Percentiles rank a stretch among this genome's conserved stretches.
phyloP scores from a whole-genome alignment of 176 grass and related monocot species.

The Saccharum officinarum region DNA sequence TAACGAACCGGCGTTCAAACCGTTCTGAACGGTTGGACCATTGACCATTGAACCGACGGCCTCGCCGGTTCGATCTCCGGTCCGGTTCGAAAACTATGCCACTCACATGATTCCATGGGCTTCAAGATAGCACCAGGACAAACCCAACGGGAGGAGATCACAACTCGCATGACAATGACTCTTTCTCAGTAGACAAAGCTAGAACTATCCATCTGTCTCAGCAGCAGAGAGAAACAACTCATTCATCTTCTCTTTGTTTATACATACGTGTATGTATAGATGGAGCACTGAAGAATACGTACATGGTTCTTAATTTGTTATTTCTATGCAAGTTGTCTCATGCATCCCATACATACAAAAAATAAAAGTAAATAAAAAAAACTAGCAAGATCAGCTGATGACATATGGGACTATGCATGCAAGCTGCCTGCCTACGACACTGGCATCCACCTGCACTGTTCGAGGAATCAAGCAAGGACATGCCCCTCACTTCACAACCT shows the following conservation, averaged over 20 bases:
- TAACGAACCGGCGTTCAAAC: too few species aligned
- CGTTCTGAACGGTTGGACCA: too few species aligned
- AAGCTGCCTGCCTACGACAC: neutral
- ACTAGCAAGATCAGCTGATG: neutral
- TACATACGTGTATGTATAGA: neutral
- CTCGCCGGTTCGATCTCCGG: too few species aligned
- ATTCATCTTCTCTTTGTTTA: neutral
- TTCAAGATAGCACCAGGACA: constrained; percentile 22
- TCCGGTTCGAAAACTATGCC: too few species aligned
- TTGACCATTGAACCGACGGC: too few species aligned
- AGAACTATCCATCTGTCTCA: neutral
- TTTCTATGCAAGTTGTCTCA: neutral
- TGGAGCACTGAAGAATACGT: neutral
- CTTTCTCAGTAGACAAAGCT: constrained; percentile 24
- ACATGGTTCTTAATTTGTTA: neutral
- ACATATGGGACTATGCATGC: neutral
- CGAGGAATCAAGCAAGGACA: neutral
- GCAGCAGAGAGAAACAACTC: neutral
- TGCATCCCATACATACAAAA: constrained; percentile 22
- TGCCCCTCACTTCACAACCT: too few species aligned
- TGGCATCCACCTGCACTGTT: neutral
- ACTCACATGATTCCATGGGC: constrained; percentile 38
- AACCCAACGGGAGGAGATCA: constrained; percentile 26
- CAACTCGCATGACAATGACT: neutral
- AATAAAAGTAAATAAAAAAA: neutral